Percentiles rank a stretch among this genome's conserved stretches.
Conservation (phyloP, 1,284 basidiomycete genomes). For the Boletus sp. region DNA sequence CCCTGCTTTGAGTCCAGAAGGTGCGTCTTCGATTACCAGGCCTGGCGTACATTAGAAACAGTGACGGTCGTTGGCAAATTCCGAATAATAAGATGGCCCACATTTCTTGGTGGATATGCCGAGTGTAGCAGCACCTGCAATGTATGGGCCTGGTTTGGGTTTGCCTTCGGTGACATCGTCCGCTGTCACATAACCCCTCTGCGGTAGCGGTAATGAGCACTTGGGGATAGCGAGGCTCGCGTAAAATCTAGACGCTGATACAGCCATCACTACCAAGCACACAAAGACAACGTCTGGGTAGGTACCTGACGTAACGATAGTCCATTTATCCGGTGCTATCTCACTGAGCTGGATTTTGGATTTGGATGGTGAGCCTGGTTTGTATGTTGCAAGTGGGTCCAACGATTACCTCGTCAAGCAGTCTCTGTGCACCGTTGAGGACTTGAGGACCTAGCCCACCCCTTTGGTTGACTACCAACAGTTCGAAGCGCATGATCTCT, state of each 20-base stretch:
- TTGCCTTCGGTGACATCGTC: conserved; percentile 74
- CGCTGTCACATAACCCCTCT: conserved; percentile 61
- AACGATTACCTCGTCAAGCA: conserved; percentile 46
- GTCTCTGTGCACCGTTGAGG: conserved; percentile 49
- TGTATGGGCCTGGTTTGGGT: conserved; percentile 79
- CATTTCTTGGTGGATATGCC: conserved; percentile 50
- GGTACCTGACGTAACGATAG: conserved; percentile 74
- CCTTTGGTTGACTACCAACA: conserved; percentile 42
- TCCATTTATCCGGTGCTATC: conserved; percentile 49
- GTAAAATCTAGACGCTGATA: conserved; percentile 62
- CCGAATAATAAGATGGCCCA: conserved; percentile 26
- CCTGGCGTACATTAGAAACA: conserved; percentile 37
- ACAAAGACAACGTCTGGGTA: neutral
- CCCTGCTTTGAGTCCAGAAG: conserved; percentile 71
- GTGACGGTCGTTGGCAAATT: neutral
- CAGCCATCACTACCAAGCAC: neutral
- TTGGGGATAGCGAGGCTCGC: conserved; percentile 58
- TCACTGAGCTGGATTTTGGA: conserved; percentile 34
- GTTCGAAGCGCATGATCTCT: conserved; percentile 63
- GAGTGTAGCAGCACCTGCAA: conserved; percentile 55
- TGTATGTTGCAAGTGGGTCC: neutral
- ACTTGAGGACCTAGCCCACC: conserved; percentile 53
- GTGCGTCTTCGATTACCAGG: conserved; percentile 82
- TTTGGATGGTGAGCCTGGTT: conserved; percentile 5
- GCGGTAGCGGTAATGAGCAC: conserved; percentile 55